Conservation (phyloP, 345 rosid species). For the Linum trigynum region DNA sequence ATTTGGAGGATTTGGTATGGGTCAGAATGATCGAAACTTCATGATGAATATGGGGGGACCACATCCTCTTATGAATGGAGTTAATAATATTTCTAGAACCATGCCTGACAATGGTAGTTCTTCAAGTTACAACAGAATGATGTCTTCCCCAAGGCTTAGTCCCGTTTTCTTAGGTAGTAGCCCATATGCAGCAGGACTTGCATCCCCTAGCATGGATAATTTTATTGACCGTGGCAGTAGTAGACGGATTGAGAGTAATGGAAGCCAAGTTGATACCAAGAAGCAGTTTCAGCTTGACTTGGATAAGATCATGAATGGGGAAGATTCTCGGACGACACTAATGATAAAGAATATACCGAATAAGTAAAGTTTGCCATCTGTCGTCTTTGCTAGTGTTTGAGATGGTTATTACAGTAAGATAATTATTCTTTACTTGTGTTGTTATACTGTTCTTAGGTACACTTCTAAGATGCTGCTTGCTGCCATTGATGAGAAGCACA, state of each 20-base stretch:
- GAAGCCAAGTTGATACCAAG: conserved; percentile 55
- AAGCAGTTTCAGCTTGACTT: conserved; percentile 77
- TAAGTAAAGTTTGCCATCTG: conserved; percentile 8
- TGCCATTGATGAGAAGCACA: conserved; percentile 81
- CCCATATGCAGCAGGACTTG: conserved; percentile 36
- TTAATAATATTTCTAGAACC: conserved; percentile 26
- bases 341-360: conserved; percentile 26
- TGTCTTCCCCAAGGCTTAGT: conserved; percentile 63
- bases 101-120: conserved; percentile 36
- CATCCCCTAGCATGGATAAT: conserved; percentile 40
- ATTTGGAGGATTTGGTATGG: conserved; percentile 37
- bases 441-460: conserved; percentile 43
- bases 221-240: conserved; percentile 53
- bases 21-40: conserved; percentile 30
- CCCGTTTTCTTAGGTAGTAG: conserved; percentile 54
- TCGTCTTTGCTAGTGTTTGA: not conserved
- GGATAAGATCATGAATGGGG: conserved; percentile 60
- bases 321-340: conserved; percentile 31
- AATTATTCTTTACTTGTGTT: conserved; percentile 10
- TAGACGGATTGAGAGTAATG: conserved; percentile 49
- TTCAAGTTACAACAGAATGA: conserved; percentile 48
- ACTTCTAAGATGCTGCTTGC: conserved; percentile 94
- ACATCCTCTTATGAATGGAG: conserved; percentile 20
- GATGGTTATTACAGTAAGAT: not conserved
- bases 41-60: conserved; percentile 39